Evolutionary conservation across 176 grass and related monocot species (phyloP).

Genomic region (Juncus inflexus): DNA sequence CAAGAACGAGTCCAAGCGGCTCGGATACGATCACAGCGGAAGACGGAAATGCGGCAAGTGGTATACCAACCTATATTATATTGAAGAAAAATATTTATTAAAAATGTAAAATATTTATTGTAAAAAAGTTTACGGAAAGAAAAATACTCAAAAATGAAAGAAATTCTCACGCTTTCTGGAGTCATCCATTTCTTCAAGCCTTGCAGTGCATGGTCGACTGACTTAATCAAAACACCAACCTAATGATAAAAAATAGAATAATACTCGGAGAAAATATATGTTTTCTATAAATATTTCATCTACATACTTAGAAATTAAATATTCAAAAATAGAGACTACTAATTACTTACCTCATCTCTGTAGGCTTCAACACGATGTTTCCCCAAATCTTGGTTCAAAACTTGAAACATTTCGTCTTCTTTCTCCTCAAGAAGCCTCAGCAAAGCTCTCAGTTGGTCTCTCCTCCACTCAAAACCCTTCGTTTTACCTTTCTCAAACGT

Average conservation of each 20-base stretch:
- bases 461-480: constrained; percentile 57
- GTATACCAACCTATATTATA: constrained; percentile 42
- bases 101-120: too few relatives aligned
- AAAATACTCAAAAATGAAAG: neutral
- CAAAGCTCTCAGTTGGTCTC: constrained; percentile 56
- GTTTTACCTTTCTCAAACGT: constrained; percentile 57
- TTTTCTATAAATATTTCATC: neutral
- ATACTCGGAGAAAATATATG: neutral
- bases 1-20: constrained; percentile 80
- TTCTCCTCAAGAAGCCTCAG: constrained; percentile 51
- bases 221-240: constrained; percentile 70
- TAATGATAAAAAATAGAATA: constrained; percentile 5
- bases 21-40: constrained; percentile 60
- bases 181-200: constrained; percentile 64
- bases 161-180: constrained; percentile 43
- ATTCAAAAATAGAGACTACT: neutral
- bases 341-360: constrained; percentile 64
- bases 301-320: neutral
- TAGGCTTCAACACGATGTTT: constrained; percentile 77
- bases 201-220: constrained; percentile 38
- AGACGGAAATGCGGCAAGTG: constrained; percentile 53
- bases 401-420: constrained; percentile 51
- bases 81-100: neutral
- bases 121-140: too few relatives aligned
- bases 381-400: constrained; percentile 66